phyloP scores from a whole-genome alignment of 2,329 filamentous ascomycete genomes.

The Rhynchosporium secalis region DNA sequence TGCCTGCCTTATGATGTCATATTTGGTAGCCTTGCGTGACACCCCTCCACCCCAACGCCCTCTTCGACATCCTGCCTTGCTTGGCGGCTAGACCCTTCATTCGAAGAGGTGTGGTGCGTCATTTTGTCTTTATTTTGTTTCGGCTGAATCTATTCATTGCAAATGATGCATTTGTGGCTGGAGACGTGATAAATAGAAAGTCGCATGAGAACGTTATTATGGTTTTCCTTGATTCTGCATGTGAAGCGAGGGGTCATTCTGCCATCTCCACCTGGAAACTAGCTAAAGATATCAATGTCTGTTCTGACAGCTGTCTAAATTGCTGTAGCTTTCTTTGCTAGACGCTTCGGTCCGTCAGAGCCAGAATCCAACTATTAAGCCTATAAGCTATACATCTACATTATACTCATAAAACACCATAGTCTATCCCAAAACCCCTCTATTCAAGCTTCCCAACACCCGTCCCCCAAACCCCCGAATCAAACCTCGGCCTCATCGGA shows the following conservation, averaged over 20 bases:
- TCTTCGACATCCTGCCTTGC: background rate
- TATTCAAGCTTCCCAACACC: slow-evolving; percentile 9
- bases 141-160: slow-evolving; percentile 2
- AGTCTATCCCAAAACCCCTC: background rate
- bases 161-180: slow-evolving; percentile 12
- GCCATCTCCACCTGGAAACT: background rate
- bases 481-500: slow-evolving; percentile 29
- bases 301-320: slow-evolving; percentile 3
- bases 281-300: slow-evolving; percentile 1
- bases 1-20: slow-evolving; percentile 8
- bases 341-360: background rate
- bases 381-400: background rate
- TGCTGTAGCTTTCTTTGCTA: background rate
- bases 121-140: slow-evolving; percentile 11
- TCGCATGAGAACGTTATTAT: background rate
- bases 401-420: background rate
- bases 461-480: slow-evolving; percentile 32
- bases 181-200: background rate
- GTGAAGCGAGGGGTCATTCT: slow-evolving; percentile 5
- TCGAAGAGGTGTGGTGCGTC: background rate
- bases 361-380: background rate
- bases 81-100: background rate
- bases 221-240: background rate
- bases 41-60: background rate
- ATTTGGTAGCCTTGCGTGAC: slow-evolving; percentile 4